Evolutionary conservation across 352 stramenopile species (phyloP).

Genomic region (Pythium dissotocum): DNA sequence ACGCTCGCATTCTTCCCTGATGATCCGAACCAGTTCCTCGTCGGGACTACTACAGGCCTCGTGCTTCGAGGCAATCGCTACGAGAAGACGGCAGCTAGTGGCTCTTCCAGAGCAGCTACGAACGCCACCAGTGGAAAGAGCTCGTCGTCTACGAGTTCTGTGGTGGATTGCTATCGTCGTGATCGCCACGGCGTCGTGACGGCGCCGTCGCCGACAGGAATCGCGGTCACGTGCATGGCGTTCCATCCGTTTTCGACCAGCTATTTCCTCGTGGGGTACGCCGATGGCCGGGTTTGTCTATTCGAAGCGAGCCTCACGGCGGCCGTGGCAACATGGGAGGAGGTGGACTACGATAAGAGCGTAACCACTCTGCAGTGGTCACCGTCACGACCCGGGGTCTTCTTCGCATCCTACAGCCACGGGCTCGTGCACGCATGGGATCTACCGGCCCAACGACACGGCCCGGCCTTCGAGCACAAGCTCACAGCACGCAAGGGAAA

Average conservation of each 20-base stretch:
- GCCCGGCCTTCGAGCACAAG: conserved; percentile 35
- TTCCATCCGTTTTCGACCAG: conserved; percentile 47
- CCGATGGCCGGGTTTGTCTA: conserved; percentile 56
- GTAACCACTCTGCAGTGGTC: conserved; percentile 56
- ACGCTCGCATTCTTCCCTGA: conserved; percentile 53
- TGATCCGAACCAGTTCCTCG: conserved; percentile 56
- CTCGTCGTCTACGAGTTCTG: neutral
- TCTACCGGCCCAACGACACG: conserved; percentile 41
- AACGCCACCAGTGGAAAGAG: neutral
- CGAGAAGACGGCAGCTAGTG: conserved; percentile 14
- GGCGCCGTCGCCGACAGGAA: neutral
- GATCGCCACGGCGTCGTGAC: neutral
- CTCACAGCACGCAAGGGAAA: conserved; percentile 23
- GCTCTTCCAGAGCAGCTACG: conserved; percentile 12
- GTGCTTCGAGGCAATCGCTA: conserved; percentile 46
- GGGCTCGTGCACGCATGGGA: conserved; percentile 55
- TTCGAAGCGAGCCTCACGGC: conserved; percentile 40
- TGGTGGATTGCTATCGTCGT: conserved; percentile 16
- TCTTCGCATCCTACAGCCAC: conserved; percentile 58
- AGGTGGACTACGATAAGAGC: conserved; percentile 43
- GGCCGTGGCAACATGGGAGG: conserved; percentile 54
- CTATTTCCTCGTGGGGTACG: conserved; percentile 72
- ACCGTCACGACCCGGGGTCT: conserved; percentile 45
- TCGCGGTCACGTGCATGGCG: conserved; percentile 46
- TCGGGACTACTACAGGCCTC: conserved; percentile 13